A percentile compares a stretch with the other conserved stretches of the same genome.
Evolutionary conservation across 768 basidiomycete genomes (phyloP).

Genomic region (Fistulinella prunicolor): DNA sequence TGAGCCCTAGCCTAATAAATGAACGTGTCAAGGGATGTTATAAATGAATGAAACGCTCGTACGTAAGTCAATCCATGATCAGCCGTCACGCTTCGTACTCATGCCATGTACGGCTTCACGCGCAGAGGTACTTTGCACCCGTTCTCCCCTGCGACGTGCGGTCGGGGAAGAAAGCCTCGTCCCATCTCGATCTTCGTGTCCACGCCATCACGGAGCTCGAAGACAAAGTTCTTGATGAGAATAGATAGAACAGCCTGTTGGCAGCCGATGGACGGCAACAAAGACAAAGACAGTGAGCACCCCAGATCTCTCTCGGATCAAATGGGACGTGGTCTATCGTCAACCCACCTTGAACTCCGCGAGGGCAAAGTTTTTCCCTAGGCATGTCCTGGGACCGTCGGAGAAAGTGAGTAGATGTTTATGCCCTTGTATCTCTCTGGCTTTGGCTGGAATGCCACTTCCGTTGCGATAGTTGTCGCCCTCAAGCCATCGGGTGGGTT

Average conservation of each 20-base stretch:
- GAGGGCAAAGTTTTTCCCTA: conserved; percentile 50
- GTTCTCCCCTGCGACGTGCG: conserved; percentile 13
- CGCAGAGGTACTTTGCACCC: conserved; percentile 29
- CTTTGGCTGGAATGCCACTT: conserved; percentile 17
- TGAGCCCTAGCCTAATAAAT: too few relatives aligned
- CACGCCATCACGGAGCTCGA: conserved; percentile 36
- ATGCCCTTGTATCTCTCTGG: conserved; percentile 46
- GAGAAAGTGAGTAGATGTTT: conserved; percentile 50
- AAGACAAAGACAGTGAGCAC: too few relatives aligned
- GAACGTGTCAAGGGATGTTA: too few relatives aligned
- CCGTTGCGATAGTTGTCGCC: conserved; percentile 1
- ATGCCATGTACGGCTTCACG: conserved; percentile 14
- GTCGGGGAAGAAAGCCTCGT: conserved; percentile 15
- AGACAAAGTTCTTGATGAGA: conserved; percentile 41
- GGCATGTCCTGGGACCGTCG: conserved; percentile 49
- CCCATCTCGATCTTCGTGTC: conserved; percentile 16
- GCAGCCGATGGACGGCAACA: too few relatives aligned
- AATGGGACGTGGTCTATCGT: too few relatives aligned
- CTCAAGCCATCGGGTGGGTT: conserved; percentile 62
- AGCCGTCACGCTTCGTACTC: too few relatives aligned
- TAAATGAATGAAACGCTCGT: too few relatives aligned
- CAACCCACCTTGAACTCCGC: conserved; percentile 32
- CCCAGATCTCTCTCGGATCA: too few relatives aligned
- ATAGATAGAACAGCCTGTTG: conserved; percentile 41
- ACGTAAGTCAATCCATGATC: too few relatives aligned